These are phyloP conservation scores for Sphaerulina populicola DNA, from an alignment of 2,329 filamentous ascomycete genomes.

Conservation along the genomic window DNA sequence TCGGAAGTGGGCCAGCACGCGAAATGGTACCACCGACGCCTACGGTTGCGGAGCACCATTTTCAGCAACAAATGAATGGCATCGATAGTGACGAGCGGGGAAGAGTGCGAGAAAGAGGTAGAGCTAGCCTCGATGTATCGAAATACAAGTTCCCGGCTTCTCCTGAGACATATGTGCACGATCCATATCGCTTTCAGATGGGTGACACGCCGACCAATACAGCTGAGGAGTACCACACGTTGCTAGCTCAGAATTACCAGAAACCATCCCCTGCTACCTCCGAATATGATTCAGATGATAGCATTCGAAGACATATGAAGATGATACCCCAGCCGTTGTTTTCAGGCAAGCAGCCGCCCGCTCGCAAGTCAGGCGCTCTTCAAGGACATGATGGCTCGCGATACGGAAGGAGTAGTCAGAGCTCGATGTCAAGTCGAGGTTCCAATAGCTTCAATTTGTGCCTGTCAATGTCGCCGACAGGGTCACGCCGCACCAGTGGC, in stretches of 20 bases:
- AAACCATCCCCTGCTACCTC: constrained; percentile 4
- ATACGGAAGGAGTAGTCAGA: constrained; percentile 1
- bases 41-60: background rate
- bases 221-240: constrained; percentile 22
- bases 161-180: background rate
- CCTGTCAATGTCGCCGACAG: constrained; percentile 12
- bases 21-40: constrained; percentile 12
- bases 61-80: background rate
- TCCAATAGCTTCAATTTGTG: constrained; percentile 20
- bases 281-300: constrained; percentile 19
- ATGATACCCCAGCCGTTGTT: constrained; percentile 30
- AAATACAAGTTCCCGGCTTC: constrained; percentile 1
- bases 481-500: background rate
- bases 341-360: constrained; percentile 14
- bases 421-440: constrained; percentile 1
- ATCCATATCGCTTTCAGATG: background rate
- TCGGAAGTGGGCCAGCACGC: constrained; percentile 13
- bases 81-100: constrained; percentile 11
- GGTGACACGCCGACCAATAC: background rate
- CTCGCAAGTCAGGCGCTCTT: constrained; percentile 1
- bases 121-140: constrained; percentile 3
- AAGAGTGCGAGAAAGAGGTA: constrained; percentile 10
- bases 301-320: constrained; percentile 27
- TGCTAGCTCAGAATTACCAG: constrained; percentile 21
- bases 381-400: background rate